These are phyloP conservation scores for Psilocybe cubensis DNA, from an alignment of 768 basidiomycete species.

Conservation along the genomic window DNA sequence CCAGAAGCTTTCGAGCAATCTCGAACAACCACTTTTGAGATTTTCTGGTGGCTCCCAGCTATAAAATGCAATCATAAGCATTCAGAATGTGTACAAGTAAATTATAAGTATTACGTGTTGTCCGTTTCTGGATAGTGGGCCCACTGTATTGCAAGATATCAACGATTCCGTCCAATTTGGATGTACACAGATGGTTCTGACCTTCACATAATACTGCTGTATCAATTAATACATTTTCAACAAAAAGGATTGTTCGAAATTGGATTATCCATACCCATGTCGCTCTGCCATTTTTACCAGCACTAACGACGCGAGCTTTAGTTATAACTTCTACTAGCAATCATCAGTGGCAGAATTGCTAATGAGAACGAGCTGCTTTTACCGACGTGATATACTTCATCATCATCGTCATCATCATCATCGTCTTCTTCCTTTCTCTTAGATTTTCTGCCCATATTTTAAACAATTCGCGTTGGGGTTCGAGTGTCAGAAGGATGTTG, in stretches of 20 bases:
- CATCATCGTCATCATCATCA: too few species aligned
- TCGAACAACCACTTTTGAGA: slow-evolving; percentile 51
- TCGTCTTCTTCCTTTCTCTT: slow-evolving; percentile 29
- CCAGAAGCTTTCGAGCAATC: slow-evolving; percentile 70
- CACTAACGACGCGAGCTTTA: slow-evolving; percentile 51
- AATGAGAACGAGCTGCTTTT: slow-evolving; percentile 14
- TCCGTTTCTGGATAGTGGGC: slow-evolving; percentile 58
- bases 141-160: slow-evolving; percentile 50
- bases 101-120: slow-evolving; percentile 49
- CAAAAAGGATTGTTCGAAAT: background rate
- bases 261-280: slow-evolving; percentile 15
- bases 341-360: background rate
- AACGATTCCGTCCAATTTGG: background rate
- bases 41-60: slow-evolving; percentile 77
- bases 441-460: slow-evolving; percentile 2
- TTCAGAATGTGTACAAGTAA: background rate
- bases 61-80: slow-evolving; percentile 5
- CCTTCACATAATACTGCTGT: slow-evolving; percentile 73
- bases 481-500: too few species aligned
- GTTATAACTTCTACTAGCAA: slow-evolving; percentile 57
- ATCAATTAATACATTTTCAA: background rate
- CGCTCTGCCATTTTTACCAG: slow-evolving; percentile 19
- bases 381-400: slow-evolving; percentile 56
- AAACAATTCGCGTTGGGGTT: too few species aligned
- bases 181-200: slow-evolving; percentile 25